A percentile compares a stretch with the other conserved stretches of the same genome.
These are phyloP conservation scores for Pontederia crassipes DNA, from an alignment of 176 grass and related monocot species.

Conservation along the genomic window DNA sequence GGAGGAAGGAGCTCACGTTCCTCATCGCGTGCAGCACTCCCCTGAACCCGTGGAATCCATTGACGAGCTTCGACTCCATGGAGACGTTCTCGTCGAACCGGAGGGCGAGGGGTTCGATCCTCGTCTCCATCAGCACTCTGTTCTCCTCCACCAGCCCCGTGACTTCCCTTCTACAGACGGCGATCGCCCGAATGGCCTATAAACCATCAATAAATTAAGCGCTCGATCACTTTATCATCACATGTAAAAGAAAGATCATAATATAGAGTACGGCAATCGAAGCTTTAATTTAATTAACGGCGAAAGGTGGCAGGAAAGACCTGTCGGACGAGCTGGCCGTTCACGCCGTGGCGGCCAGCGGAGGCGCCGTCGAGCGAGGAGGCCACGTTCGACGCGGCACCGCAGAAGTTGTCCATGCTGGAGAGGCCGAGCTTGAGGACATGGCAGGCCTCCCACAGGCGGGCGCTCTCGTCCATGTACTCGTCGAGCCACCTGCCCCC, in stretches of 20 bases:
- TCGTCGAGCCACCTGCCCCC: constrained; percentile 82
- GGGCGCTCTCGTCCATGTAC: constrained; percentile 92
- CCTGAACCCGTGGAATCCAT: constrained; percentile 13
- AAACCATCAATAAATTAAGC: not conserved
- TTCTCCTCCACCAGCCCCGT: constrained; percentile 13
- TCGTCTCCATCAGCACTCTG: constrained; percentile 10
- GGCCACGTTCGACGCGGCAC: constrained; percentile 29
- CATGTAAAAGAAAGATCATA: too few species aligned
- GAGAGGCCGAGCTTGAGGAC: constrained; percentile 50
- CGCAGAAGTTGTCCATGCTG: constrained; percentile 53
- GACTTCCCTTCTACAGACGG: constrained; percentile 4
- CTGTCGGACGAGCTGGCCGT: constrained; percentile 37
- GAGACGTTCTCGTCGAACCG: not conserved
- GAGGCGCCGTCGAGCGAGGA: constrained; percentile 25
- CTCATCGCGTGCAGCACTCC: constrained; percentile 10
- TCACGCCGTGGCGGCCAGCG: constrained; percentile 12
- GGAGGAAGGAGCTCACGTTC: constrained; percentile 6
- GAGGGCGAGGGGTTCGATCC: not conserved
- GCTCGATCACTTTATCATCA: too few species aligned
- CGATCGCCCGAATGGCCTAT: constrained; percentile 1
- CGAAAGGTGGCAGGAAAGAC: constrained; percentile 7
- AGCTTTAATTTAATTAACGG: too few species aligned
- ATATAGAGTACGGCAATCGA: too few species aligned
- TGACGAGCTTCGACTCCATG: not conserved
- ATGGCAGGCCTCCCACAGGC: constrained; percentile 67